phyloP scores from a whole-genome alignment of 164 flowering plant genomes.

The Platanus orientalis region DNA sequence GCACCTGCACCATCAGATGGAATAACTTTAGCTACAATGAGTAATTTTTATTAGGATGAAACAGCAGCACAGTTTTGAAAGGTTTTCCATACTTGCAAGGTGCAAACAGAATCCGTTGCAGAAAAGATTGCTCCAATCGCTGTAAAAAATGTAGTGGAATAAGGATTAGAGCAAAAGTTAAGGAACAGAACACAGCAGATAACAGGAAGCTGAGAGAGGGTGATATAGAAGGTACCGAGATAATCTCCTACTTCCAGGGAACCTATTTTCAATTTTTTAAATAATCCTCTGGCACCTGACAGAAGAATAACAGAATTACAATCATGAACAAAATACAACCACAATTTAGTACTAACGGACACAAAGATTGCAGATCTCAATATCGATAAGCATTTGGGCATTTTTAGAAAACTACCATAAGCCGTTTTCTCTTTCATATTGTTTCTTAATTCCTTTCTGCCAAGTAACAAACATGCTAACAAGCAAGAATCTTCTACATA shows the following conservation, averaged over 20 bases:
- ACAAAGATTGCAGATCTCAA: background rate
- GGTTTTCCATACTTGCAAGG: slow-evolving; percentile 53
- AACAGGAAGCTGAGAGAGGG: background rate
- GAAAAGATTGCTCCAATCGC: slow-evolving; percentile 80
- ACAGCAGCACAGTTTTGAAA: slow-evolving; percentile 1
- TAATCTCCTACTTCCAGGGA: slow-evolving; percentile 63
- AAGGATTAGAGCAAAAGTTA: slow-evolving; percentile 14
- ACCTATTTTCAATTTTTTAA: slow-evolving; percentile 55
- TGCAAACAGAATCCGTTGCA: slow-evolving; percentile 91
- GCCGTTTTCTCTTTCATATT: too few species aligned
- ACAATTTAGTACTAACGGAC: background rate
- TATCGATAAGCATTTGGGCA: background rate
- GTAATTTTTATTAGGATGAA: background rate
- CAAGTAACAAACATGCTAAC: too few species aligned
- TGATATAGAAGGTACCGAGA: slow-evolving; percentile 50
- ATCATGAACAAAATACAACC: background rate
- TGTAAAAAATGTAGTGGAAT: slow-evolving; percentile 20
- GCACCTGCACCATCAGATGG: slow-evolving; percentile 50
- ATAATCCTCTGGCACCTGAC: slow-evolving; percentile 61
- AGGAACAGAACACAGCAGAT: background rate
- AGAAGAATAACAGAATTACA: background rate
- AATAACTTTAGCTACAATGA: slow-evolving; percentile 1
- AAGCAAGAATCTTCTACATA: too few species aligned
- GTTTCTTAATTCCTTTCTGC: too few species aligned
- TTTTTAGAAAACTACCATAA: background rate